Conservation (phyloP, 768 basidiomycete genomes). For the Dentipellis fragilis region DNA sequence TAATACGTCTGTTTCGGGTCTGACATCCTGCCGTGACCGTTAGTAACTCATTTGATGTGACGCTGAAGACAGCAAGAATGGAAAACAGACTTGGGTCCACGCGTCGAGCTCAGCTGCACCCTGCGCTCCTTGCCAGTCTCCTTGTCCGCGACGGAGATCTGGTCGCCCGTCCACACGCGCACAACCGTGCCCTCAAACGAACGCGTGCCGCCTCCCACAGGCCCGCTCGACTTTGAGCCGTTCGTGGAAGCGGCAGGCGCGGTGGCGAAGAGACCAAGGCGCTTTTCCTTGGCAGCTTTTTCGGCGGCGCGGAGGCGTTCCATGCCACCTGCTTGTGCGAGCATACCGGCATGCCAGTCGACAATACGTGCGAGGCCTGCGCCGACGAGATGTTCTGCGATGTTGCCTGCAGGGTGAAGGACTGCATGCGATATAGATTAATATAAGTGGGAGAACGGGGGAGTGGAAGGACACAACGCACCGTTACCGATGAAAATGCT, state of each 20-base stretch:
- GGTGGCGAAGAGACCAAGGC: conserved; percentile 59
- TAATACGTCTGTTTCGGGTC: conserved; percentile 84
- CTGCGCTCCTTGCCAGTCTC: conserved; percentile 66
- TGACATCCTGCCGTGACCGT: conserved; percentile 42
- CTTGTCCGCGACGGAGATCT: conserved; percentile 71
- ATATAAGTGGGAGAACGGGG: background rate
- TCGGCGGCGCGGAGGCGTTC: conserved; percentile 83
- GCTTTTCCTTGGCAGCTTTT: conserved; percentile 67
- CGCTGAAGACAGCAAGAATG: background rate
- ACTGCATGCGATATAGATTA: conserved; percentile 29
- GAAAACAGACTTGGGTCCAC: conserved; percentile 62
- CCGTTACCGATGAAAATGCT: conserved; percentile 87
- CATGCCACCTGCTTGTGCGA: conserved; percentile 76
- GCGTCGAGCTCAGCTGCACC: conserved; percentile 80
- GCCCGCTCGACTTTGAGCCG: conserved; percentile 29
- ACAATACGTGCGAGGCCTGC: conserved; percentile 85
- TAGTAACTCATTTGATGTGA: background rate
- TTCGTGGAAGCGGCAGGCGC: conserved; percentile 36
- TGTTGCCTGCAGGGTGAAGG: conserved; percentile 87
- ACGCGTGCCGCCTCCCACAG: conserved; percentile 33
- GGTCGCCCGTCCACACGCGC: conserved; percentile 89
- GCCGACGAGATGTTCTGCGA: conserved; percentile 80
- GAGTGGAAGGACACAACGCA: conserved; percentile 16
- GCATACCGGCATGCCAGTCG: conserved; percentile 97
- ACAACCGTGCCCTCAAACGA: conserved; percentile 75